Evolutionary conservation across 257 asterid genomes (phyloP), one percentile per base, ranked within the genome.

Genomic region (Capsicum pubescens): DNA sequence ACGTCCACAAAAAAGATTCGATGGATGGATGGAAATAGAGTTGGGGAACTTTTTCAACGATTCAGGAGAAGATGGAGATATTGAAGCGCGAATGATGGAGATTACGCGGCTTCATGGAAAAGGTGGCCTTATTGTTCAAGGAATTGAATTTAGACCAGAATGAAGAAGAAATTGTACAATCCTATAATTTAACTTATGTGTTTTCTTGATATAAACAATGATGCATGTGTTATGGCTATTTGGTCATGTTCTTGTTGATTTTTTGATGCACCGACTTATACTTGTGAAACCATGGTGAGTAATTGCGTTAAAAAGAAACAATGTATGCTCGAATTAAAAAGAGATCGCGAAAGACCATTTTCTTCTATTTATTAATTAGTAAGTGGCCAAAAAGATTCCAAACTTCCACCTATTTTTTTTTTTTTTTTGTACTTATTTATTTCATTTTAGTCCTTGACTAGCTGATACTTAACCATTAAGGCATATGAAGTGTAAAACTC

Each of bases 81-180:
- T 79, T 79, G 69, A 79, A 79, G 83, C 36, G 39, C 26, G 69
- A 19, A 56, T 79, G 4, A 54, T 79, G 26, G 55, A 79, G 48
- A 79, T 15, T 32, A 56, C 0, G 0, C 16, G 16, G 0, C 52
- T 79, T 54, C 3, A 35, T 79, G 32, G 11, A 6, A 79, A 79
- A 44, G 9, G 69, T 35, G 83, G 83, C 17, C 69, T 79, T 26
- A 79, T 79, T n/a, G 55, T 79, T 13, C 54, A 79, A 52, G 83
- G 36, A 44, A 54, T 57, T 3, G 69, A 56, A 26, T 79, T 79
- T 57, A 26, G 83, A 6, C 83, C 68, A 56, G 26, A 79, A 79
- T 77, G 68, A 79, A 15, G 32, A 42, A 70, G 7, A 44, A 3
- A 70, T 61, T 61, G 68, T 9, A 69, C 14, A 69, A 16, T 15